Evolutionary conservation across 2,329 filamentous ascomycete species (phyloP).

Genomic region (Ceratocystis eucalypticola): DNA sequence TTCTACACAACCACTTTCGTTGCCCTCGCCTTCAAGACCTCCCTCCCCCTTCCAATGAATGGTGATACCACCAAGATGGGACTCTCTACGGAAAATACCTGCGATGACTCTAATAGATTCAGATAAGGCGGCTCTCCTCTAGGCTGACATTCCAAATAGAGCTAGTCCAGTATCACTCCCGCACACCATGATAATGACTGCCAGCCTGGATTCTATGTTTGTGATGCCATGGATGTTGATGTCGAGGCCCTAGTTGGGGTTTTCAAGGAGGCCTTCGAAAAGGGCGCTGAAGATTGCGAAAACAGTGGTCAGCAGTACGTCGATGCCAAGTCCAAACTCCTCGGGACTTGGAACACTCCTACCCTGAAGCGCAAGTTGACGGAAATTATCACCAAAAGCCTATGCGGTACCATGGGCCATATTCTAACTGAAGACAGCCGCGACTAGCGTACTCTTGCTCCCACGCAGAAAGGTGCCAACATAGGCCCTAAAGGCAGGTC

Average conservation of each 20-base stretch:
- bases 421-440: conserved; percentile 50
- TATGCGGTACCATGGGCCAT: conserved; percentile 66
- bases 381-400: conserved; percentile 39
- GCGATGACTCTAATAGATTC: neutral
- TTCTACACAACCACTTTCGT: neutral
- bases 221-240: neutral
- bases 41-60: neutral
- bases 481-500: neutral
- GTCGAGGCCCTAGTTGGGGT: conserved; percentile 27
- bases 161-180: conserved; percentile 16
- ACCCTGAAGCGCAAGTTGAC: conserved; percentile 45
- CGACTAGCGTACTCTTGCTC: neutral
- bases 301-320: conserved; percentile 56
- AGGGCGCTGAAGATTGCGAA: conserved; percentile 42
- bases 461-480: neutral
- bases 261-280: conserved; percentile 41
- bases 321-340: conserved; percentile 44
- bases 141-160: conserved; percentile 40
- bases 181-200: neutral
- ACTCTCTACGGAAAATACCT: neutral
- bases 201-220: neutral
- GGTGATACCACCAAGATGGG: neutral
- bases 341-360: conserved; percentile 63
- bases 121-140: conserved; percentile 41
- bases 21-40: neutral